Percentiles rank a stretch among this genome's conserved stretches.
These are phyloP conservation scores for Podaxis sp. DNA, from an alignment of 768 basidiomycete genomes.

Conservation along the genomic window DNA sequence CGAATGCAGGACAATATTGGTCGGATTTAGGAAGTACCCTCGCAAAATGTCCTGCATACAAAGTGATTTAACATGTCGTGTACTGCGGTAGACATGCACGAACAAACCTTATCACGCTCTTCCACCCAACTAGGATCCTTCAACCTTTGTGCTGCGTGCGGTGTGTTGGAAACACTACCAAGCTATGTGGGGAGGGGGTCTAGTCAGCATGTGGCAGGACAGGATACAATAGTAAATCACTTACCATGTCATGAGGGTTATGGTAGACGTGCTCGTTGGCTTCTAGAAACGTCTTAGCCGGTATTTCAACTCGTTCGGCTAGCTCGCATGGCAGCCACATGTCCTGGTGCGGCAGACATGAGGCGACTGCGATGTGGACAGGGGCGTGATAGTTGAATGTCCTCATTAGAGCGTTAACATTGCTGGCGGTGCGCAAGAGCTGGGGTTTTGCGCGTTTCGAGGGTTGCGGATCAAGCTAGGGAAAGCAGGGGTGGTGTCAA, in stretches of 20 bases:
- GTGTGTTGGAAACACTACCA: conserved; percentile 14
- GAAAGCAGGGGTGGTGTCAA: conserved; percentile 7
- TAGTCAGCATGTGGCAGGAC: neutral
- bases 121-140: conserved; percentile 2
- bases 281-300: conserved; percentile 3
- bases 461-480: conserved; percentile 15
- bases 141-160: conserved; percentile 1
- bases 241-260: conserved; percentile 21
- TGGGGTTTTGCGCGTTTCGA: conserved; percentile 4
- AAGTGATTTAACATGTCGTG: neutral
- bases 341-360: conserved; percentile 17
- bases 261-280: conserved; percentile 12
- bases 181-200: conserved; percentile 16
- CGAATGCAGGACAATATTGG: conserved; percentile 48
- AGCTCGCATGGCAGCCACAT: conserved; percentile 15
- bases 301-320: conserved; percentile 10
- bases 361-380: conserved; percentile 12
- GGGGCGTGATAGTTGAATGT: conserved; percentile 1
- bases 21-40: conserved; percentile 24
- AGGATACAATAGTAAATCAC: conserved; percentile 1
- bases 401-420: conserved; percentile 10
- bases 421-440: neutral
- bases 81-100: conserved; percentile 9
- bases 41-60: conserved; percentile 27
- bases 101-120: conserved; percentile 12